Evolutionary conservation across 331 rosid genomes (phyloP).

Genomic region (Quercus lobata): DNA sequence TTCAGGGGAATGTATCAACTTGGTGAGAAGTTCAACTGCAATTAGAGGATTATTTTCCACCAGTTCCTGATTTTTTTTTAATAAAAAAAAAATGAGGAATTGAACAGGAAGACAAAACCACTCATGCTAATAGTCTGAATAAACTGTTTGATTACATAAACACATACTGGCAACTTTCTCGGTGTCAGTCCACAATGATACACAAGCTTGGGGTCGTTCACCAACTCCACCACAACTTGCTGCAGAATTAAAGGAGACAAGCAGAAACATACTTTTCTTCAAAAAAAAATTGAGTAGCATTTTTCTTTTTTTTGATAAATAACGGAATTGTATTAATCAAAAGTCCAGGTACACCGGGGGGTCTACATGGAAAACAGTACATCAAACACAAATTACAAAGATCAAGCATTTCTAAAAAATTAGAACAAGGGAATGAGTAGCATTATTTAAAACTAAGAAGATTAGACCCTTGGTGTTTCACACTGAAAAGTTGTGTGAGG

Average conservation of each 20-base stretch:
- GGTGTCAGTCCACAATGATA: slow-evolving; percentile 98
- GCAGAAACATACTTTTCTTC: slow-evolving; percentile 27
- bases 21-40: slow-evolving; percentile 93
- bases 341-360: too few relatives aligned
- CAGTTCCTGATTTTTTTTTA: slow-evolving; percentile 54
- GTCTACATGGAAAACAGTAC: too few relatives aligned
- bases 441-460: not conserved
- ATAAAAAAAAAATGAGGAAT: slow-evolving; percentile 11
- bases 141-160: slow-evolving; percentile 14
- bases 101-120: slow-evolving; percentile 6
- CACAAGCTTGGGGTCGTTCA: slow-evolving; percentile 81
- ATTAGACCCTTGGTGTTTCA: slow-evolving; percentile 11
- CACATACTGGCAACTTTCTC: slow-evolving; percentile 83
- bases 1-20: slow-evolving; percentile 88
- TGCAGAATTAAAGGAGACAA: slow-evolving; percentile 29
- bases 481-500: slow-evolving; percentile 1
- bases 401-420: too few relatives aligned
- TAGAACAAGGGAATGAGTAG: not conserved
- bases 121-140: slow-evolving; percentile 3
- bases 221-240: slow-evolving; percentile 83
- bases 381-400: too few relatives aligned
- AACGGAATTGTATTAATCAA: too few relatives aligned
- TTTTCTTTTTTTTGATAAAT: too few relatives aligned
- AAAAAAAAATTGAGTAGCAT: slow-evolving; percentile 16
- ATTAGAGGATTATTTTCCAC: slow-evolving; percentile 96